These are phyloP conservation scores for Epichloe festucae DNA, from an alignment of 2,329 filamentous ascomycete species.

Conservation along the genomic window DNA sequence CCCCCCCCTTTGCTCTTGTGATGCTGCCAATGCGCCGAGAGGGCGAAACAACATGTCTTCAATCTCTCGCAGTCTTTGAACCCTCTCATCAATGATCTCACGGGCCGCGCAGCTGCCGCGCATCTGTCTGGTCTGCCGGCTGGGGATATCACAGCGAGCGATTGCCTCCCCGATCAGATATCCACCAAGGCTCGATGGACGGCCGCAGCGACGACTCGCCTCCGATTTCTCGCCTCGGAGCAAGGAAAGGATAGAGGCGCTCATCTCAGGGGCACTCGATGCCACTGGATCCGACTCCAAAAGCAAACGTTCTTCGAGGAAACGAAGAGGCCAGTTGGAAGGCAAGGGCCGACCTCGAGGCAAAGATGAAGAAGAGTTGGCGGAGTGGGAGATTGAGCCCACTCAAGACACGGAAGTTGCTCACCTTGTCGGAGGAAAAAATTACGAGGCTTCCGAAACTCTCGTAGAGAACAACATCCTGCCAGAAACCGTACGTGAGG, in stretches of 20 bases:
- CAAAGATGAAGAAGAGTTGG: constrained; percentile 2
- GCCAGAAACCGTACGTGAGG: background rate
- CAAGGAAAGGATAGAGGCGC: constrained; percentile 14
- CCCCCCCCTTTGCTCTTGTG: background rate
- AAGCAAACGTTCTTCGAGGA: background rate
- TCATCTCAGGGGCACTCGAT: constrained; percentile 10
- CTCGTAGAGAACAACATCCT: background rate
- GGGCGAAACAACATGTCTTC: background rate
- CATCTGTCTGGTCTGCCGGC: constrained; percentile 22
- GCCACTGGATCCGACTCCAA: background rate
- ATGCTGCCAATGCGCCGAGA: background rate
- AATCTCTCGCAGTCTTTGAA: background rate
- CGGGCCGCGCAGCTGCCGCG: constrained; percentile 20
- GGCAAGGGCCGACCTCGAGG: constrained; percentile 1
- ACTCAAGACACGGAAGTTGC: background rate
- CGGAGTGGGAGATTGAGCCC: constrained; percentile 6
- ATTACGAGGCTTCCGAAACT: background rate
- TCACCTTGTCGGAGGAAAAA: background rate
- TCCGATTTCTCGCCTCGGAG: constrained; percentile 12
- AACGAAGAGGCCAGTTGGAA: background rate
- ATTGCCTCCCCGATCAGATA: constrained; percentile 1
- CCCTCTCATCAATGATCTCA: constrained; percentile 20
- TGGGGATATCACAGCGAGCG: constrained; percentile 15
- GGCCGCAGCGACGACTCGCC: constrained; percentile 11
- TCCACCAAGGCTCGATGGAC: constrained; percentile 5